These are phyloP conservation scores for Sclerotinia trifoliorum DNA, from an alignment of 2,329 filamentous ascomycete species.

Conservation along the genomic window DNA sequence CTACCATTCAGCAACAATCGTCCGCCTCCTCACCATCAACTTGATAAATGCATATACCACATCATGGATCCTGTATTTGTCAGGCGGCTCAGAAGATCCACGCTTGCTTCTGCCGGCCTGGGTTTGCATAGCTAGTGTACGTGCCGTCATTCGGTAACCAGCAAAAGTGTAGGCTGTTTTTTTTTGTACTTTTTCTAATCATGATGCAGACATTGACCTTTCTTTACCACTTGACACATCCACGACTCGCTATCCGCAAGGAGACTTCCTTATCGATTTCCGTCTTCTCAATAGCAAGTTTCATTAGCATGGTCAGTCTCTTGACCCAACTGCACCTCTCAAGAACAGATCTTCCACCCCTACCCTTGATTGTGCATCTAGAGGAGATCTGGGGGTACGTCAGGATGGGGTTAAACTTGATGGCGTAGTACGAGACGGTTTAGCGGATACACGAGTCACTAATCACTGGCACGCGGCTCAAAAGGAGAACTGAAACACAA, in stretches of 20 bases:
- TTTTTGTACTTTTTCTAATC: conserved; percentile 14
- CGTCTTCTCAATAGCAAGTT: conserved; percentile 74
- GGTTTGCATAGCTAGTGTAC: conserved; percentile 73
- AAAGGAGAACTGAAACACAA: background rate
- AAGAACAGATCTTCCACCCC: conserved; percentile 36
- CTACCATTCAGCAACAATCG: conserved; percentile 60
- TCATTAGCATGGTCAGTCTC: conserved; percentile 70
- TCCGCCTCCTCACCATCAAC: conserved; percentile 74
- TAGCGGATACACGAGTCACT: background rate
- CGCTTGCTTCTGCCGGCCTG: conserved; percentile 72
- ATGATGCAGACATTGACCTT: conserved; percentile 63
- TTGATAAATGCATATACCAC: conserved; percentile 74
- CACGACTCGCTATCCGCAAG: conserved; percentile 75
- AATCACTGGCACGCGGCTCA: conserved; percentile 3
- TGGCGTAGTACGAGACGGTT: conserved; percentile 20
- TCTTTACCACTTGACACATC: conserved; percentile 73
- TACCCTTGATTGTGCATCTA: conserved; percentile 36
- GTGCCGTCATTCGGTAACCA: conserved; percentile 30
- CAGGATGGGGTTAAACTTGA: conserved; percentile 26
- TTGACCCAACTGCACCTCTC: conserved; percentile 61
- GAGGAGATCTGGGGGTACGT: conserved; percentile 32
- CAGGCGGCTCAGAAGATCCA: conserved; percentile 67
- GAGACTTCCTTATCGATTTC: conserved; percentile 76
- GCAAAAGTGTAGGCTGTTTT: conserved; percentile 5
- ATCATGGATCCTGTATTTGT: conserved; percentile 67